phyloP scores from a whole-genome alignment of 2,329 filamentous ascomycete species.

The Aspergillus clavatus region DNA sequence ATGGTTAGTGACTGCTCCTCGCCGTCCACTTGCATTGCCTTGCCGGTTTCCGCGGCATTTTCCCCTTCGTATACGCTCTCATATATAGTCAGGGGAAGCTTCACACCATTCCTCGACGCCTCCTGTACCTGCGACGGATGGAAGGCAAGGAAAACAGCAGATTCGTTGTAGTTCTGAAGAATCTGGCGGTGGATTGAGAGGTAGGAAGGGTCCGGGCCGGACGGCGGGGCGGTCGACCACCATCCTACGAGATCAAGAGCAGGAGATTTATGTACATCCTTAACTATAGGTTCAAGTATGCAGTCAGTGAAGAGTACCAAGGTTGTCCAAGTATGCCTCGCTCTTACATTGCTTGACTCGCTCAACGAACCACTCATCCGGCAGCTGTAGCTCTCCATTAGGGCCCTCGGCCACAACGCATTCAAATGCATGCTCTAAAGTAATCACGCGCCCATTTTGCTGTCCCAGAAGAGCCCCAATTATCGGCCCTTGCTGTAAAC shows the following conservation, averaged over 20 bases:
- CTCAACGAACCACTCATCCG: constrained; percentile 67
- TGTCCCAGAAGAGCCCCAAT: constrained; percentile 86
- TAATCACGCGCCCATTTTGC: constrained; percentile 84
- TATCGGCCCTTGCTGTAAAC: constrained; percentile 69
- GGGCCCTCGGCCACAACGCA: constrained; percentile 54
- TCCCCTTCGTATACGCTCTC: constrained; percentile 78
- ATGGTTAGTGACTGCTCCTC: constrained; percentile 54
- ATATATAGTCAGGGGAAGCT: constrained; percentile 85
- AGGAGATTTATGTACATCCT: constrained; percentile 79
- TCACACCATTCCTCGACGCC: constrained; percentile 61
- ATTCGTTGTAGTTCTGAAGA: constrained; percentile 71
- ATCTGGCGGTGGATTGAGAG: constrained; percentile 75
- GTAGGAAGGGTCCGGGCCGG: constrained; percentile 63
- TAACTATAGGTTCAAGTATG: constrained; percentile 56
- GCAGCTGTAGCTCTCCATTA: constrained; percentile 58
- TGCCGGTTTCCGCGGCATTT: constrained; percentile 50
- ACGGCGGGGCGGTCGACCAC: constrained; percentile 72
- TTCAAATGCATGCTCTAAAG: constrained; percentile 89
- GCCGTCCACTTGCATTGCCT: constrained; percentile 70
- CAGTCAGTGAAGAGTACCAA: constrained; percentile 4
- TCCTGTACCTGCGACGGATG: constrained; percentile 60
- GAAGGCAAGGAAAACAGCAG: constrained; percentile 81
- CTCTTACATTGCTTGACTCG: constrained; percentile 77
- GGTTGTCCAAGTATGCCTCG: background rate
- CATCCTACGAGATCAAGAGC: constrained; percentile 84